Evolutionary conservation across 306 rosid genomes (phyloP).

Genomic region (Gleditsia sinensis): DNA sequence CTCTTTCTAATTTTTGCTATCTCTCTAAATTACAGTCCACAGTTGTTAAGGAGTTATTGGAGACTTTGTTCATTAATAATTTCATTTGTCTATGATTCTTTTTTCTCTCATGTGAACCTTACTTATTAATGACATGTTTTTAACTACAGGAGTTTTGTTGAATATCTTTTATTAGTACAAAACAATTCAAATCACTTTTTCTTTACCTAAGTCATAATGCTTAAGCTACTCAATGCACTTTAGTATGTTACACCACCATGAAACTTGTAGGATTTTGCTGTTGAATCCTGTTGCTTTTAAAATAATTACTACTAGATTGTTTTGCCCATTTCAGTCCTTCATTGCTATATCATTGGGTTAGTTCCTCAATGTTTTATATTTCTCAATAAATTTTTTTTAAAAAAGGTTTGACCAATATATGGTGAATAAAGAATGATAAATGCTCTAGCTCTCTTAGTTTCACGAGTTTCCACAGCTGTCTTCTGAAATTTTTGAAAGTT

Average conservation of each 20-base stretch:
- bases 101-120: background rate
- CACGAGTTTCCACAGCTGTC: background rate
- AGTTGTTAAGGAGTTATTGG: slow-evolving; percentile 2
- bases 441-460: background rate
- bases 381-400: background rate
- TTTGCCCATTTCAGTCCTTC: background rate
- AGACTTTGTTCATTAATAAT: background rate
- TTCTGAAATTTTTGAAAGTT: slow-evolving; percentile 7
- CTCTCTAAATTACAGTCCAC: slow-evolving; percentile 8
- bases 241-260: slow-evolving; percentile 2
- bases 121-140: background rate
- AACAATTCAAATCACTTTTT: slow-evolving; percentile 6
- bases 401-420: background rate
- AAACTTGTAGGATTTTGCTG: slow-evolving; percentile 15
- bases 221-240: slow-evolving; percentile 1
- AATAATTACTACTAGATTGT: background rate
- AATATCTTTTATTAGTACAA: background rate
- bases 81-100: background rate
- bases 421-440: background rate
- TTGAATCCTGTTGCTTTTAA: background rate
- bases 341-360: background rate
- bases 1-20: slow-evolving; percentile 22
- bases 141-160: slow-evolving; percentile 1
- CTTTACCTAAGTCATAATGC: background rate
- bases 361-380: background rate